These are phyloP conservation scores for Phytophthora litchii DNA, from an alignment of 352 stramenopile species.

Conservation along the genomic window DNA sequence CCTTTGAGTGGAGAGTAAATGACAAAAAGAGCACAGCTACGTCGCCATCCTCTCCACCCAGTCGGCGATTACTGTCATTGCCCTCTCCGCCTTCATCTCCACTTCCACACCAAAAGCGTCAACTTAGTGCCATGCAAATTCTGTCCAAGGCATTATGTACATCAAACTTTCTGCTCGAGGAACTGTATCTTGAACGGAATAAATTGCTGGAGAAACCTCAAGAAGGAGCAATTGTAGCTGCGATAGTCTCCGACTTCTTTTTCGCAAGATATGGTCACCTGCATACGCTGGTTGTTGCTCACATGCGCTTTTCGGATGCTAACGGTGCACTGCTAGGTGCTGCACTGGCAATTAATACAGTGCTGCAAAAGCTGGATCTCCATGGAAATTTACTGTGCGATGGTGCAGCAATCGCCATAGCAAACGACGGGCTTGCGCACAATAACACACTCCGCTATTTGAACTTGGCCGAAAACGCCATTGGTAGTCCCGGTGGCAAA, in stretches of 20 bases:
- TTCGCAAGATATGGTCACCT: slow-evolving; percentile 73
- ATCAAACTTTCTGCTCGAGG: slow-evolving; percentile 65
- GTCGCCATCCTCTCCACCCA: neutral
- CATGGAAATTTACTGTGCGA: slow-evolving; percentile 64
- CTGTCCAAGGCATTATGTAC: slow-evolving; percentile 49
- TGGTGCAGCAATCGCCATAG: slow-evolving; percentile 42
- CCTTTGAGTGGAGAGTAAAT: neutral
- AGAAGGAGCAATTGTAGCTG: slow-evolving; percentile 44
- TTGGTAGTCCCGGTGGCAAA: slow-evolving; percentile 52
- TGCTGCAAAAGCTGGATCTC: slow-evolving; percentile 58
- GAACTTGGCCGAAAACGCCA: slow-evolving; percentile 66
- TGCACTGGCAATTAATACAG: slow-evolving; percentile 64
- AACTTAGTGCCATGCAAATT: slow-evolving; percentile 35
- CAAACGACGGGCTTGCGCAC: slow-evolving; percentile 40
- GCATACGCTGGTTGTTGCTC: slow-evolving; percentile 43
- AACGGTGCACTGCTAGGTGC: slow-evolving; percentile 42
- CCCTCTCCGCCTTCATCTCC: slow-evolving; percentile 16
- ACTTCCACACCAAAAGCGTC: slow-evolving; percentile 16
- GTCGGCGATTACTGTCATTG: slow-evolving; percentile 3
- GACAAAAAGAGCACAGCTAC: slow-evolving; percentile 1
- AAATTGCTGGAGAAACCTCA: slow-evolving; percentile 28
- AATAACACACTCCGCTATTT: slow-evolving; percentile 57
- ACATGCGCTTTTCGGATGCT: slow-evolving; percentile 52
- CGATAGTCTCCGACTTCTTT: slow-evolving; percentile 73
- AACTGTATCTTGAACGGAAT: slow-evolving; percentile 69